Evolutionary conservation across 495 filamentous ascomycete genomes (phyloP).

Genomic region (Immersiella caudata): DNA sequence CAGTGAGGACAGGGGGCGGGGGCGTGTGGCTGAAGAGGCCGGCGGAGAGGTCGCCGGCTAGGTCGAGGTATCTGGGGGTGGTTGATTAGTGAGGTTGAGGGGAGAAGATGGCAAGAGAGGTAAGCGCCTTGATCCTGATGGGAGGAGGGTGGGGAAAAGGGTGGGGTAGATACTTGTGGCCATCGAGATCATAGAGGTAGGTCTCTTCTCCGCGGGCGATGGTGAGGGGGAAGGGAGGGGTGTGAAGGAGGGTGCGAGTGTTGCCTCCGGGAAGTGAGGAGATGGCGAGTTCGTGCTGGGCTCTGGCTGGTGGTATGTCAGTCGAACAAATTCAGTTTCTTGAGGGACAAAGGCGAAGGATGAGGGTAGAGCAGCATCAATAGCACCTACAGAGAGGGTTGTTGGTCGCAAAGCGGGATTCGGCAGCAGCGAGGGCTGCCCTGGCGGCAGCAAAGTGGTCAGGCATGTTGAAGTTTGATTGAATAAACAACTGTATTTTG

Average conservation of each 20-base stretch:
- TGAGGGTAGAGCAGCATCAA: too few relatives aligned
- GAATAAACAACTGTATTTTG: not conserved
- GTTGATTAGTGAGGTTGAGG: not conserved
- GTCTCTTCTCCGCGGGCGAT: conserved; percentile 45
- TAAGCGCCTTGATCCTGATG: too few relatives aligned
- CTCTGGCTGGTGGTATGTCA: conserved; percentile 22
- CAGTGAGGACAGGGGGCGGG: conserved; percentile 42
- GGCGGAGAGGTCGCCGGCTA: conserved; percentile 57
- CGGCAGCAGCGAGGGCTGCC: conserved; percentile 35
- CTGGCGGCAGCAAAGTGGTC: conserved; percentile 6
- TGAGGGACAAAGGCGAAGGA: too few relatives aligned
- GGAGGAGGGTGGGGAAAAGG: not conserved
- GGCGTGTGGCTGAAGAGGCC: conserved; percentile 57
- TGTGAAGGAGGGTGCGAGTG: conserved; percentile 60
- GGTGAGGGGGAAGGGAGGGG: conserved; percentile 58
- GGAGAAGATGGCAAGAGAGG: not conserved
- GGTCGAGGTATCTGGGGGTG: conserved; percentile 44
- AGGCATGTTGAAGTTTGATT: not conserved
- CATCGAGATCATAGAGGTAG: conserved; percentile 47
- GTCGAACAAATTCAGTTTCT: too few relatives aligned
- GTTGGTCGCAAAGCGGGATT: conserved; percentile 34
- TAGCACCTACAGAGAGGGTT: conserved; percentile 38
- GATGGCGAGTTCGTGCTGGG: conserved; percentile 43
- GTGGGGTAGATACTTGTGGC: conserved; percentile 38
- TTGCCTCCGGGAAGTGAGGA: conserved; percentile 61